A percentile compares a stretch with the other conserved stretches of the same genome.
phyloP scores from a whole-genome alignment of 768 basidiomycete species.

The Termitomyces sp. region DNA sequence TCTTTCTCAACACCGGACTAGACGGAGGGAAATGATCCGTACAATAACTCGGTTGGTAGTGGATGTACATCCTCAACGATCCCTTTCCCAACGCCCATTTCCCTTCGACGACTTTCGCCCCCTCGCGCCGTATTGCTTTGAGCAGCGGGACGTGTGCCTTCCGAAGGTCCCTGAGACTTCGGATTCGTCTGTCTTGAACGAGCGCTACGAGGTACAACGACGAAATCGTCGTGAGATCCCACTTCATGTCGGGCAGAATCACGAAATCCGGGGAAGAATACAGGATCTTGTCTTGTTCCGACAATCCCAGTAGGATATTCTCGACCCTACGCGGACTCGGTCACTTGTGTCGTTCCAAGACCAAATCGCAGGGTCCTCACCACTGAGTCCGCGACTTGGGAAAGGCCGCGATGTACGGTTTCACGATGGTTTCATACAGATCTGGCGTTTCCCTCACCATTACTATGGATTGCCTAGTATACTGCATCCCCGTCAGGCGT shows the following conservation, averaged over 20 bases:
- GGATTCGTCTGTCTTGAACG: conserved; percentile 52
- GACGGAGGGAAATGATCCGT: background rate
- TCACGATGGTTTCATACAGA: conserved; percentile 63
- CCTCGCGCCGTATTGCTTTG: conserved; percentile 52
- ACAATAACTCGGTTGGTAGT: conserved; percentile 60
- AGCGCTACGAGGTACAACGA: conserved; percentile 87
- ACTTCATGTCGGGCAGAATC: conserved; percentile 95
- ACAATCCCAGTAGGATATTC: conserved; percentile 71
- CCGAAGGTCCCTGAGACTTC: conserved; percentile 72
- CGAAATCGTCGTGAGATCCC: conserved; percentile 74
- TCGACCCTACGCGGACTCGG: conserved; percentile 57
- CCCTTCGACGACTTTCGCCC: conserved; percentile 43
- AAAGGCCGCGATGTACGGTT: conserved; percentile 74
- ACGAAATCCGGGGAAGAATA: conserved; percentile 61
- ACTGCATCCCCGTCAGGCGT: conserved; percentile 34
- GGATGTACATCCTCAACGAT: conserved; percentile 74
- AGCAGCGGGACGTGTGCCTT: conserved; percentile 62
- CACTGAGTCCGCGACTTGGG: conserved; percentile 77
- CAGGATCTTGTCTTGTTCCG: conserved; percentile 71
- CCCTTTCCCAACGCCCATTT: conserved; percentile 63
- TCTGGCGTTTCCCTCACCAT: conserved; percentile 84
- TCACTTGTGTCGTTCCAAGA: background rate
- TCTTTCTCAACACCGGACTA: background rate
- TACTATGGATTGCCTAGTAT: conserved; percentile 62
- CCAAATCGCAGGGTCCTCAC: conserved; percentile 29